A percentile compares a stretch with the other conserved stretches of the same genome.
Evolutionary conservation across 2,329 filamentous ascomycete species (phyloP).

Genomic region (Claviceps spartinae): DNA sequence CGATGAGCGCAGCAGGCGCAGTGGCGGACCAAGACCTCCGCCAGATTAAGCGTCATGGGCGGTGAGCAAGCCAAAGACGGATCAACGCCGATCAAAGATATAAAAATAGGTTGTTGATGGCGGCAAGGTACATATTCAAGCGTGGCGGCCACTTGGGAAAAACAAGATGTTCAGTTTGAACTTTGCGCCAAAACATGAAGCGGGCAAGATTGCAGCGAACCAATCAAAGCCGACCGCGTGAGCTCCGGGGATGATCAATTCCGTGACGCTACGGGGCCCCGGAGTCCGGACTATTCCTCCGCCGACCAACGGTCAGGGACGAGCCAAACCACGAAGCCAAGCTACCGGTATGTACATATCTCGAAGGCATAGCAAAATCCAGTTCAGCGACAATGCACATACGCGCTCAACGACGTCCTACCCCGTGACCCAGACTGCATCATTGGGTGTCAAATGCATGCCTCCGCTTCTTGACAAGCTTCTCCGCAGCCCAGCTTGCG

Average conservation of each 20-base stretch:
- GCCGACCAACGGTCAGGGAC: not conserved
- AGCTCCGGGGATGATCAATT: not conserved
- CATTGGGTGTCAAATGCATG: not conserved
- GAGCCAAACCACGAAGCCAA: too few relatives aligned
- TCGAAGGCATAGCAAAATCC: too few relatives aligned
- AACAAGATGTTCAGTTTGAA: not conserved
- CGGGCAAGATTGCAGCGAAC: not conserved
- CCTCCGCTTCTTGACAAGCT: too few relatives aligned
- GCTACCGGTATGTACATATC: too few relatives aligned
- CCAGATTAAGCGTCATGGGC: not conserved
- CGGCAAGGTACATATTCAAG: not conserved
- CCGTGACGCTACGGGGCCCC: not conserved
- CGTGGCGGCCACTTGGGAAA: not conserved
- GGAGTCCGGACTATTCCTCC: not conserved
- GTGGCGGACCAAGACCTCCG: slow-evolving; percentile 3
- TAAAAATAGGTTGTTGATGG: not conserved
- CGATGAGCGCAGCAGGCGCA: not conserved
- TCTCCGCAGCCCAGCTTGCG: not conserved
- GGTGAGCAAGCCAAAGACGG: not conserved
- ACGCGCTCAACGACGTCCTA: not conserved
- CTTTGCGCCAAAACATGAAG: too few relatives aligned
- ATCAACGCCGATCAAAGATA: not conserved
- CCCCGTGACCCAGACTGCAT: not conserved
- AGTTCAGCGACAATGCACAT: not conserved
- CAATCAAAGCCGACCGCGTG: not conserved